Base-by-base conservation (phyloP, 1,284 basidiomycete species). In the Cryptococcus amylolentus region DNA sequence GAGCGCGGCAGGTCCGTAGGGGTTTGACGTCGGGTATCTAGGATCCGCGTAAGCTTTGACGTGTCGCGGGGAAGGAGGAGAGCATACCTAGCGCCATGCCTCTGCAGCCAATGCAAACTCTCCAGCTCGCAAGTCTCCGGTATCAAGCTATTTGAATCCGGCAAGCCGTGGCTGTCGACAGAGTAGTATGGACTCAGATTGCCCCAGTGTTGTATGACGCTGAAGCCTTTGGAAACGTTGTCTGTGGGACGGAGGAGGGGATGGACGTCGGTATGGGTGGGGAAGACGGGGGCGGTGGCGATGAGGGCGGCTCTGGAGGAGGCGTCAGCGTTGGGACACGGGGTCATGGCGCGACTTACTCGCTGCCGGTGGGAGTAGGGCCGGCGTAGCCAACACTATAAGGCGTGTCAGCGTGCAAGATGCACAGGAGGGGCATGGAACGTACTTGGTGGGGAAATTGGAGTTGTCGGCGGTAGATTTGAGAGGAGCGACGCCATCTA, bases 281-380 rank as follows among this genome's bases (percentile, higher is more conserved):
- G 89, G 59, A 88, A 86, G 7, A 82, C 78, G 6, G 89, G 88
- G 0, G 88, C 90, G 1, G 90, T 92, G 5, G 81, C 82, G 18
- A 92, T 81, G 23, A 92, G 78, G 2, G 81, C 89, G 3, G 91
- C 80, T 65, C 75, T 77, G 57, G 23, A 7, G 8, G 1, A 10
- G 23, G 10, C 9, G 57, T 61, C 43, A 64, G 57, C 16, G 20
- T 9, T 23, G 39, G 23, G 40, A 20, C 20, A 35, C n/a, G 23
- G 39, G 28, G 27, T 13, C 31, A 47, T 3, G 51, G 26, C n/a
- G 12, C 27, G 16, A 69, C 75, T 70, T 58, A 75, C 76, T 93
- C 91, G 12, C 83, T 85, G 12, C 91, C 91, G 0, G 91, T 93
- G 0, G 88, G 88, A 1, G 90, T 93, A 10, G 82, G 83, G 9